Conservation (phyloP, 2,329 filamentous ascomycete genomes). For the Waltergamsia citrina region DNA sequence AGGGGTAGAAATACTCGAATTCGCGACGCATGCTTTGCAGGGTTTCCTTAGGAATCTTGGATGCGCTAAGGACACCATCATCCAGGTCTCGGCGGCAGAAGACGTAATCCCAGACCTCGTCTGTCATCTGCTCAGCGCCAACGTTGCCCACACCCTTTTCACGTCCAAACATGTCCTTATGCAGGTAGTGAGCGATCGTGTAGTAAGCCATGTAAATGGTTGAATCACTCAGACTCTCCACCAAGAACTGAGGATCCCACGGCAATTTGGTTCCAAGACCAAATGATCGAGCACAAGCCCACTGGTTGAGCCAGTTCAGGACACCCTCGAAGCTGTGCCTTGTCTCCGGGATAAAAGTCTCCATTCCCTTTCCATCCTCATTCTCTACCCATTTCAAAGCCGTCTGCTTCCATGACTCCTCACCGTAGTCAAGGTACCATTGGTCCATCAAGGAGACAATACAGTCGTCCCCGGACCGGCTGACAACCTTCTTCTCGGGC, state of each 20-base stretch:
- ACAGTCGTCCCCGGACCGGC: slow-evolving; percentile 84
- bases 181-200: slow-evolving; percentile 57
- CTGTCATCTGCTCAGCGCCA: slow-evolving; percentile 77
- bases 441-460: slow-evolving; percentile 90
- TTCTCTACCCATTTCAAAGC: slow-evolving; percentile 66
- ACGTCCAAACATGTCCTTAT: slow-evolving; percentile 79
- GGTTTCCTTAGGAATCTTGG: slow-evolving; percentile 63
- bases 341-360: slow-evolving; percentile 72
- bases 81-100: slow-evolving; percentile 68
- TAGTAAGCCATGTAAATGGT: slow-evolving; percentile 89
- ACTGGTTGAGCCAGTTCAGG: slow-evolving; percentile 87
- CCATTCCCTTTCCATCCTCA: slow-evolving; percentile 56
- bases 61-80: slow-evolving; percentile 53
- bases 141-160: slow-evolving; percentile 60
- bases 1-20: slow-evolving; percentile 95
- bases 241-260: slow-evolving; percentile 85
- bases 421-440: slow-evolving; percentile 97
- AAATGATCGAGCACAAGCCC: slow-evolving; percentile 88
- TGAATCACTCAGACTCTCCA: slow-evolving; percentile 85
- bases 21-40: slow-evolving; percentile 78
- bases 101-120: slow-evolving; percentile 94
- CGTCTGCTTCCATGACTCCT: slow-evolving; percentile 73
- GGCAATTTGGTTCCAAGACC: slow-evolving; percentile 90
- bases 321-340: slow-evolving; percentile 77
- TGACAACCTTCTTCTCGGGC: slow-evolving; percentile 82